Base-by-base conservation (phyloP, 2,329 filamentous ascomycete genomes). In the Penicillium brevicompactum region DNA sequence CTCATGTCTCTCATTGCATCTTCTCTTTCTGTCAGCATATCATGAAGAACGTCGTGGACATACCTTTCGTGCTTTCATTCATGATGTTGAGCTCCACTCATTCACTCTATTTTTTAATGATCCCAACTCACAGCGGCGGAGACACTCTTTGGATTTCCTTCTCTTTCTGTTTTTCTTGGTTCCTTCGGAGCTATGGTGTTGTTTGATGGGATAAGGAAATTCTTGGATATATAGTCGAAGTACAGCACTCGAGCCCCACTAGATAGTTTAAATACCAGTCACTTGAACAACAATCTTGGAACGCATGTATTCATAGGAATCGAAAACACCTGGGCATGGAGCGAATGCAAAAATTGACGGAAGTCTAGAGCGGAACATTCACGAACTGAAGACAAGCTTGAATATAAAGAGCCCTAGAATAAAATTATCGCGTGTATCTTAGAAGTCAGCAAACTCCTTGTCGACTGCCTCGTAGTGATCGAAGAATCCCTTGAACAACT, bases 401-500 rank as follows among this genome's bases (percentile, higher is more conserved):
- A 53, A 18, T 5, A 6, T 24, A 37, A 37, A 34, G 10, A 34
- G 9, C 31, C 31, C 31, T 34, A 14, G 31, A 34, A 27, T 27
- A 8, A 5, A 27, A 27, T 27, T 27, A 27, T 27, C 24, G 24
- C 24, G 24, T n/a, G 3, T 37, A n/a, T 13, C 55, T 50, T 67
- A 75, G 49, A 75, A 72, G 18, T 66, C 66, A 11, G 58, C 58
- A 82, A 94, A 96, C 77, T 96, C 90, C 45, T 76, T 81, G 74
- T 97, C 92, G 41, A 97, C 87, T 67, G 83, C 81, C 79, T 96
- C 91, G 80, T 88, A 97, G 59, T 87, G 79, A 66, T 96, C 91
- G 64, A 96, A 83, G 74, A 96, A 96, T 1, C 88, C 92, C 80
- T 91, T 89, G 78, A 96, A 97, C 62, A 92, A 85, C 76, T 90